These are phyloP conservation scores for Fagus sylvatica DNA, from an alignment of 306 rosid genomes.

Conservation along the genomic window DNA sequence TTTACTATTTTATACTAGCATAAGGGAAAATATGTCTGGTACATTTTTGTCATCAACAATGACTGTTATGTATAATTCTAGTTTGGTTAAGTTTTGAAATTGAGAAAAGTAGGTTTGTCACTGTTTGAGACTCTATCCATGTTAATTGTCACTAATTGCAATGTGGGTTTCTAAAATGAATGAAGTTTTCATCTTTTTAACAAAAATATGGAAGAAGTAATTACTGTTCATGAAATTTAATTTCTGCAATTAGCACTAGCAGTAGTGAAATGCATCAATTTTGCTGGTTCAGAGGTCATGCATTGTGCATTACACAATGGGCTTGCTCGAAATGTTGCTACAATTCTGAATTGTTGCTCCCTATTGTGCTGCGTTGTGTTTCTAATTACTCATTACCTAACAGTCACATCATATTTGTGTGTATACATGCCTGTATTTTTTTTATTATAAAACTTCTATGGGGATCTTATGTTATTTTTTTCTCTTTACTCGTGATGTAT, in stretches of 20 bases:
- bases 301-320: neutral
- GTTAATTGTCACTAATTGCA: neutral
- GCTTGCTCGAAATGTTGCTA: neutral
- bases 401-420: neutral
- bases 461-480: neutral
- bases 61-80: neutral
- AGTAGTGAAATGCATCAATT: neutral
- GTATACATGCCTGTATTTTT: no score
- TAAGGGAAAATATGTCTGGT: neutral
- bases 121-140: neutral
- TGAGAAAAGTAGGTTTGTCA: neutral
- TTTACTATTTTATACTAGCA: neutral
- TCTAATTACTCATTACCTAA: neutral
- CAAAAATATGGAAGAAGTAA: neutral
- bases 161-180: neutral
- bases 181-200: neutral
- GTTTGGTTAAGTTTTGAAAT: neutral
- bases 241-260: neutral
- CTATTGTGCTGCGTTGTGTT: neutral
- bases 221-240: neutral
- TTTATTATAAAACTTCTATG: neutral
- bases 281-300: neutral
- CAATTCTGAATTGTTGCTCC: neutral
- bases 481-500: no score
- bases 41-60: neutral